Base-by-base conservation (phyloP, 345 rosid species). In the Rhizophora apiculata region DNA sequence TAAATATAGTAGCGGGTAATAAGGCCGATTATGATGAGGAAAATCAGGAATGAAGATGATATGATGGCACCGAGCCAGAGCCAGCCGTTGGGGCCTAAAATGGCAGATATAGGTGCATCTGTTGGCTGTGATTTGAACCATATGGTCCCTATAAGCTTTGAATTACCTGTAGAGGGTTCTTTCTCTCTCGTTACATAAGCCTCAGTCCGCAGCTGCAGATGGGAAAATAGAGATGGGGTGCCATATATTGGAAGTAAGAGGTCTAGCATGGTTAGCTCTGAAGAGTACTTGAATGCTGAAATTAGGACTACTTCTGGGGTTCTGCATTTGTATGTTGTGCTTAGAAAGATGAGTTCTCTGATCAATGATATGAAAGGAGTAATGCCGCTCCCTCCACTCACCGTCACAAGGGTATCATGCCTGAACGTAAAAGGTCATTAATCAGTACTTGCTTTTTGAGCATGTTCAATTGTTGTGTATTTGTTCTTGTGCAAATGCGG, bases 301-400 rank as follows among this genome's bases (percentile, higher is more conserved):
- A 88, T 83, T 37, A 88, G 83, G 64, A 79, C 60, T 18, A 91
- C 51, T 63, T 77, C 72, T 0, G 92, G 94, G 29, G 80, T 81
- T 76, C 77, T 82, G 77, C 70, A 37, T 32, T 64, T 36, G n/a
- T 70, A 31, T 16, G 22, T 70, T 70, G 75, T 71, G 67, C 81
- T 79, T 48, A 72, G 72, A 31, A 74, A 82, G 30, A 88, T 81
- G 29, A 87, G 70, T 60, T 91, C 92, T 60, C 94, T 81, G 16
- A 85, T 80, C 62, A 94, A 49, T n/a, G 98, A 89, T 62, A 91
- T 82, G 77, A 88, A 89, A 2, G 98, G 96, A 26, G 96, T 86
- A 5, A 94, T 88, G 7, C 96, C 97, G 72, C 96, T 94, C 53
- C 97, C 97, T 81, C 97, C 98, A 24, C 97, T 84, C 73, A 91